Evolutionary conservation across 495 filamentous ascomycete species (phyloP), one percentile per base, ranked within the genome.

Genomic region (Pseudoneurospora amorphoporcata): DNA sequence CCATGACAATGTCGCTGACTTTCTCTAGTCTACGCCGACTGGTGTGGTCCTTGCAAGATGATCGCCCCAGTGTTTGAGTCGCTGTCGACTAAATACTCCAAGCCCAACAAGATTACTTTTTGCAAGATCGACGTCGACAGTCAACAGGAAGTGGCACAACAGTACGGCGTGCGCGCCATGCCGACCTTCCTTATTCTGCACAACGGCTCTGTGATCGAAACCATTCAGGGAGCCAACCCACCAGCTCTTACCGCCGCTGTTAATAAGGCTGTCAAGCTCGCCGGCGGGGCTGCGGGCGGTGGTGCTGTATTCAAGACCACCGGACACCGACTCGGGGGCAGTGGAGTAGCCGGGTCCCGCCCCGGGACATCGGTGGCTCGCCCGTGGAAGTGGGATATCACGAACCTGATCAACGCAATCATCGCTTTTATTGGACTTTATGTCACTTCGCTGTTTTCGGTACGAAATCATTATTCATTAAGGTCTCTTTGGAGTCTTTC

Each of bases 101-200:
- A 84, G 72, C 85, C 87, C 3, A 79, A 81, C 69, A 83, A 81
- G 76, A 83, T 91, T 71, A 84, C 84, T 23, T 91, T 91, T 79
- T 84, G 81, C 73, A 91, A 91, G 76, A 83, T 90, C 76, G 83
- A 91, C 77, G 87, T 88, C 73, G 89, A 90, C 77, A 81, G 75
- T 69, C 87, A 87, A 72, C 78, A 83, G 61, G 84, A 87, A n/a
- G 81, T 90, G 53, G 85, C 89, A 12, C 75, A 82, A 58, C 76
- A 81, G 73, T 89, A 90, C 76, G 77, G 81, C 70, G 84, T 91
- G 45, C 77, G 80, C 75, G 90, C 90, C 37, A 90, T 93, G 87
- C 94, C 94, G 1, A 97, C 94, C 68, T 97, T 98, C 84, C 86
- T 97, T 72, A 86, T 97, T 74, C 91, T 98, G 84, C 91, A 94